Evolutionary conservation across 1,139 yeast genomes (phyloP), one percentile per base, ranked within the genome.

Genomic region (Candida sp.): DNA sequence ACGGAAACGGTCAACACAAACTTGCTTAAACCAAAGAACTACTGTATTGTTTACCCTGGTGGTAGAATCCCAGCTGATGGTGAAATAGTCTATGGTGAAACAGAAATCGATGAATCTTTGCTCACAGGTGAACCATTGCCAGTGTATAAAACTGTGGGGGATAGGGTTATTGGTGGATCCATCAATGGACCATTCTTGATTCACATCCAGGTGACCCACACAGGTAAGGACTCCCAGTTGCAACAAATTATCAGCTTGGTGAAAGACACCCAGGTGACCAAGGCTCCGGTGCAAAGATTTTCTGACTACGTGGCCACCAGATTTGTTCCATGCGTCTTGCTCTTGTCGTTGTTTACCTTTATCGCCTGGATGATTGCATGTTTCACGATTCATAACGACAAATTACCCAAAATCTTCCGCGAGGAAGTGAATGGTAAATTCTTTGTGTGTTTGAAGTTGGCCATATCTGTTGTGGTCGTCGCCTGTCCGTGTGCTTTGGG

Each of bases 401-500:
- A 54, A 3, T 65, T 77, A 42, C 96, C 96, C 1, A 68, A 62
- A 17, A 77, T 83, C 9, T 89, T 92, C 65, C 61, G 66, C n/a
- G 72, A 72, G 45, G 79, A 79, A 32, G 69, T 66, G 23, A 77
- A 81, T 58, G 90, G 93, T 4, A 80, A 81, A 56, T 80, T 83
- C 58, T 86, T 83, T 69, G 84, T 85, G 28, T 85, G 97, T 62
- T 71, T 94, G 53, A 85, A 89, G 61, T 77, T 93, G 46, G 88
- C 96, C n/a, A 94, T 96, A 39, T 87, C 97, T 4, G 99, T 94
- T 7, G 83, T 94, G 58, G 97, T 94, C 9, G 98, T 94, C 45
- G 99, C 99, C 0, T 94, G 99, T 70, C 99, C 99, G 0, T 94
- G 98, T 78, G 98, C 98, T 0, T 74, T 94, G 32, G 99, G 99